A percentile compares a stretch with the other conserved stretches of the same genome.
Conservation (phyloP, 116 monocot species). For the Posidonia oceanica region DNA sequence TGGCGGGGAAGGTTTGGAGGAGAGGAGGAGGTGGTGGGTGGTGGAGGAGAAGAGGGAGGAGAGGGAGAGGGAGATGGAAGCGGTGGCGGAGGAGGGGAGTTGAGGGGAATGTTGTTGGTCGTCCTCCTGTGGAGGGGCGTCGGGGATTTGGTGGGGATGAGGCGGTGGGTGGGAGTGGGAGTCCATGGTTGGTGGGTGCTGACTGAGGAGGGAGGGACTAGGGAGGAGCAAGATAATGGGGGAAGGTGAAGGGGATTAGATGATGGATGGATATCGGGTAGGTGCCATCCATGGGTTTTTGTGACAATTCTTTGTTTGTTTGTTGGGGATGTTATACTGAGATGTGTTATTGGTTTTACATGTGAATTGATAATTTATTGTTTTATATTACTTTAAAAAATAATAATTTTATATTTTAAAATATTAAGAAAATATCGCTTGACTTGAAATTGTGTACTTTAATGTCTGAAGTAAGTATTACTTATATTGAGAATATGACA, state of each 20-base stretch:
- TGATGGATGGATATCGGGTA: background rate
- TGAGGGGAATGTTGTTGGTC: background rate
- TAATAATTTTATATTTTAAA: no score
- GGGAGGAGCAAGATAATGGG: background rate
- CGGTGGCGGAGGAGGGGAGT: background rate
- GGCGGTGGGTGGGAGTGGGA: background rate
- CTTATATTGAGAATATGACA: no score
- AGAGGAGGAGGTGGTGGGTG: conserved; percentile 9
- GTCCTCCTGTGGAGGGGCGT: background rate
- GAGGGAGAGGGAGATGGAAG: background rate
- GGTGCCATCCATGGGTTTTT: background rate
- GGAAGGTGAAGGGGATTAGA: background rate
- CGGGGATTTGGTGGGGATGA: conserved; percentile 1
- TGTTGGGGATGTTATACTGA: no score
- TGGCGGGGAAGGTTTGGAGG: conserved; percentile 3
- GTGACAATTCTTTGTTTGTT: no score
- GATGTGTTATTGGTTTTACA: no score
- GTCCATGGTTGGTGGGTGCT: background rate
- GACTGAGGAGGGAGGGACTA: background rate
- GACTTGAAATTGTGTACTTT: no score
- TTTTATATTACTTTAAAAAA: no score
- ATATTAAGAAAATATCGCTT: no score
- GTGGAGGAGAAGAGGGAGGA: conserved; percentile 3
- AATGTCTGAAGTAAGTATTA: no score
- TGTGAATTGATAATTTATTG: no score